Evolutionary conservation across 2,329 filamentous ascomycete genomes (phyloP).

Genomic region (Colletotrichum eleusines): DNA sequence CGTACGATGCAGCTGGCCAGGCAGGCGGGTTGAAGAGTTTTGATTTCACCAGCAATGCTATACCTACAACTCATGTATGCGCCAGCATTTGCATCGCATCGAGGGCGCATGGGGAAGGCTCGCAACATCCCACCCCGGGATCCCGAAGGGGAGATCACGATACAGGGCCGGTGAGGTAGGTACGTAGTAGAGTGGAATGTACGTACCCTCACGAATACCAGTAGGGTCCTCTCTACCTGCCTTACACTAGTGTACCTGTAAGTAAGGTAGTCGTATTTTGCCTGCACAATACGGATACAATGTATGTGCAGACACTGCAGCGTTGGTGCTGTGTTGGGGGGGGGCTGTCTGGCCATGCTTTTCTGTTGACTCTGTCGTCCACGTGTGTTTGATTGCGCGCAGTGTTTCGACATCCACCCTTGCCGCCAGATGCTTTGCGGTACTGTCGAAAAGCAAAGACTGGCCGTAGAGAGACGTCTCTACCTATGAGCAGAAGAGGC

Average conservation of each 20-base stretch:
- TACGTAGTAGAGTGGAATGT: neutral
- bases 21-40: conserved; percentile 10
- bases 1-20: conserved; percentile 32
- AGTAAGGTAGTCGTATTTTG: neutral
- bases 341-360: neutral
- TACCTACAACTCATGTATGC: neutral
- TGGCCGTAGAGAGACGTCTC: neutral
- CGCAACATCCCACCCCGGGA: neutral
- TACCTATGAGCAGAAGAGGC: neutral
- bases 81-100: conserved; percentile 7
- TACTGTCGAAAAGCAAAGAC: conserved; percentile 29
- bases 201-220: neutral
- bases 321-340: neutral
- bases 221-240: no score
- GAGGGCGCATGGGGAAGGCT: neutral
- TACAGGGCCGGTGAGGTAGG: neutral
- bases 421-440: neutral
- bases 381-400: conserved; percentile 14
- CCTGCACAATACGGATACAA: no score
- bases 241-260: no score
- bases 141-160: neutral
- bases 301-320: no score
- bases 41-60: conserved; percentile 3
- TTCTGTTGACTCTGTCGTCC: neutral
- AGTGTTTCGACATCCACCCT: neutral